Base-by-base conservation (phyloP, 2,329 filamentous ascomycete species). In the Penicillium hordei region DNA sequence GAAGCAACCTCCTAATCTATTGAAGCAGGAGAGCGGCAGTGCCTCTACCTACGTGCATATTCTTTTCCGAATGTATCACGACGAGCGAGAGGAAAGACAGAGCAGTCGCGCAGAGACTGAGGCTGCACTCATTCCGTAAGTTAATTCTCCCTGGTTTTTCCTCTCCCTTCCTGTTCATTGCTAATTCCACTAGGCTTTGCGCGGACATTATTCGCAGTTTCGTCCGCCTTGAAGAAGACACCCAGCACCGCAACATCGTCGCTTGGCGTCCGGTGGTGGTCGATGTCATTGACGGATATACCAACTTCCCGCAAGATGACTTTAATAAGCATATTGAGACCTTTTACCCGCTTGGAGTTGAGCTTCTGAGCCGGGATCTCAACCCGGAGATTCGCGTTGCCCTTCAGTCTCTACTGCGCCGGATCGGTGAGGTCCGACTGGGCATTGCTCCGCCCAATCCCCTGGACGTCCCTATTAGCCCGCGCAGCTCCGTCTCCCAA, bases 211-310 rank as follows among this genome's bases (percentile, higher is more conserved):
- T 99, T 60, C 84, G 86, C 38, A 89, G 88, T 15, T 99, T 96
- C 74, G 86, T 91, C 12, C 81, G 83, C 4, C 86, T 99, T 3
- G 94, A 97, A 70, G 93, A 97, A 73, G 95, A 99, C 71, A 95
- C 91, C 29, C 94, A 99, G 76, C 93, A 97, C 72, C 85, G 94
- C 55, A 99, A 99, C 75, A 96, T 99, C 55, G 86, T 95, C 27
- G 96, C 95, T 0, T 99, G 94, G 94, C 84, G 94, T 19, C 94
- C 94, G 0, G 94, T 99, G 0, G 94, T 99, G 1, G 92, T 99
- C 19, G 94, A 96, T 71, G 94, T 99, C 9, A 81, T 99, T 10
- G 93, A 99, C 70, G 94, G 94, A 1, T 97, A 93, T 73, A 87
- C 88, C 0, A 88, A 86, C 7, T 97, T 97, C 78, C 90, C 91